Percentiles rank a stretch among this genome's conserved stretches.
Conservation (phyloP, 2,329 filamentous ascomycete species). For the Fusarium poae region DNA sequence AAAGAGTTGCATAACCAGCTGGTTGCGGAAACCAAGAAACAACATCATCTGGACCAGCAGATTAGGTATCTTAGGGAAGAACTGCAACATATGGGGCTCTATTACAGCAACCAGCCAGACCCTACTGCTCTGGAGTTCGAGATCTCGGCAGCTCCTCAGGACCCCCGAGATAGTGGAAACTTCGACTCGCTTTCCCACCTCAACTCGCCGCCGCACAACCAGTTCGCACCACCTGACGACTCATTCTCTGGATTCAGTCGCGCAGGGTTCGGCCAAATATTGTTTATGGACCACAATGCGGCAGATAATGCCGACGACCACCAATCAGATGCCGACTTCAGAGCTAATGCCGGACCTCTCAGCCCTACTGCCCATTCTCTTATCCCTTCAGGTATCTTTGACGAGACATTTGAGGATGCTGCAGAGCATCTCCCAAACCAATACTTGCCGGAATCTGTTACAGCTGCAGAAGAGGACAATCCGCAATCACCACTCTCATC, state of each 20-base stretch:
- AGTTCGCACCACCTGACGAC: conserved; percentile 56
- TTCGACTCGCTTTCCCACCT: conserved; percentile 62
- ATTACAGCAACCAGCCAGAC: conserved; percentile 62
- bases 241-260: conserved; percentile 67
- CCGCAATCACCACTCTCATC: conserved; percentile 73
- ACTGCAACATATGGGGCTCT: conserved; percentile 59
- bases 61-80: conserved; percentile 63
- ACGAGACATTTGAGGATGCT: conserved; percentile 71
- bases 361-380: conserved; percentile 82
- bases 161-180: conserved; percentile 63
- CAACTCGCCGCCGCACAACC: conserved; percentile 56
- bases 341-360: conserved; percentile 75
- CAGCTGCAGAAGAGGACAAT: conserved; percentile 57
- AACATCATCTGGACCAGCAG: conserved; percentile 61
- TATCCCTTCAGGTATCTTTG: conserved; percentile 75
- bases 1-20: conserved; percentile 66
- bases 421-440: conserved; percentile 58
- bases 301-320: conserved; percentile 55
- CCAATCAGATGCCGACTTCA: conserved; percentile 73
- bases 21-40: conserved; percentile 62
- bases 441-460: conserved; percentile 51
- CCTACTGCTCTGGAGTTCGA: conserved; percentile 64
- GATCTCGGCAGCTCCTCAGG: conserved; percentile 54
- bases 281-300: conserved; percentile 64
- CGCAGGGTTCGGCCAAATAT: conserved; percentile 65